Evolutionary conservation across 352 stramenopile genomes (phyloP).

Genomic region (Globisporangium nagaii): DNA sequence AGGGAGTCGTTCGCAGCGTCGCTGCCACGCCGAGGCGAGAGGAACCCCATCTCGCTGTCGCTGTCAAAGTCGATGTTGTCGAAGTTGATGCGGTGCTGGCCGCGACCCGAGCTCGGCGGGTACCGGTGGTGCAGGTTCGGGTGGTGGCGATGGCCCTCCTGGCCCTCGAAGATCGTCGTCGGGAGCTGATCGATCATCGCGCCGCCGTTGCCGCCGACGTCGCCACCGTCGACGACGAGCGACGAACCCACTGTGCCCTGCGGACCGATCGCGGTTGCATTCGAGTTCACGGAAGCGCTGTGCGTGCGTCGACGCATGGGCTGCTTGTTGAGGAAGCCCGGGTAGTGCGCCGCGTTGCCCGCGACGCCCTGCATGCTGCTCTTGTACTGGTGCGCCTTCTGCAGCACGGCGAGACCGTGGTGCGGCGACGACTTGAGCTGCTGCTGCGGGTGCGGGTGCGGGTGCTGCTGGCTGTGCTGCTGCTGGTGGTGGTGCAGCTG

Average conservation of each 20-base stretch:
- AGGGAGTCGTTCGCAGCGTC: constrained; percentile 28
- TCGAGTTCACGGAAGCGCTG: constrained; percentile 38
- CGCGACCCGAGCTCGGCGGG: constrained; percentile 38
- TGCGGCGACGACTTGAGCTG: constrained; percentile 11
- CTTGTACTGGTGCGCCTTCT: constrained; percentile 49
- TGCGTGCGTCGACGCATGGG: constrained; percentile 73
- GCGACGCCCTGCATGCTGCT: constrained; percentile 21
- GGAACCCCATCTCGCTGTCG: constrained; percentile 42
- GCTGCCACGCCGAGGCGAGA: constrained; percentile 21
- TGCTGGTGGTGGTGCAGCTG: constrained; percentile 25
- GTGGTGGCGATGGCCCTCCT: constrained; percentile 19
- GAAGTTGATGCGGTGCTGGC: constrained; percentile 57
- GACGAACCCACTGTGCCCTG: constrained; percentile 12
- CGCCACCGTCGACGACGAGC: constrained; percentile 2
- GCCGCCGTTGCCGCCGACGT: not conserved
- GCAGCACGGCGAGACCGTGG: constrained; percentile 29
- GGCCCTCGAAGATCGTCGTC: constrained; percentile 46
- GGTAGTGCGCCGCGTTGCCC: constrained; percentile 15
- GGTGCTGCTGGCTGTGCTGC: constrained; percentile 14
- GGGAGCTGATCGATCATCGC: constrained; percentile 39
- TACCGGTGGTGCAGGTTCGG: constrained; percentile 8
- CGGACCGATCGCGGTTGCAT: constrained; percentile 10
- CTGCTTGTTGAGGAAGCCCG: constrained; percentile 57
- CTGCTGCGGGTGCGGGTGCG: constrained; percentile 19
- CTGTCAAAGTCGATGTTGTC: constrained; percentile 36